Base-by-base conservation (phyloP, 2,329 filamentous ascomycete species). In the Pseudocercospora vitis region DNA sequence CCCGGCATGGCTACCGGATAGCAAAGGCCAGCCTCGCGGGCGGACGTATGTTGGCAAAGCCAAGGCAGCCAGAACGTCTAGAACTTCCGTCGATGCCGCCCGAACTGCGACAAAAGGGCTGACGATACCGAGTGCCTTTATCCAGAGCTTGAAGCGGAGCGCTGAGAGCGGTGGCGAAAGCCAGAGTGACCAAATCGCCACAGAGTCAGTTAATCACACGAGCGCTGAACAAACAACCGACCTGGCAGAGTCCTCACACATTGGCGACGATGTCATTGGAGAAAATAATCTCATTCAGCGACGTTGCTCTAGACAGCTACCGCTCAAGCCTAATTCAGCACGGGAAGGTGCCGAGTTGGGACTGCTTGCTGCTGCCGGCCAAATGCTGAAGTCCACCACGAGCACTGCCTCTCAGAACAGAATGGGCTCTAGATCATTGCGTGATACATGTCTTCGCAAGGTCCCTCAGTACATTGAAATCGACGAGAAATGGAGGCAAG, bases 381-480 rank as follows among this genome's bases (percentile, higher is more conserved):
- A 31, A 19, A 39, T 58, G 12, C 23, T 58, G 4, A 24, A 16
- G 2, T 12, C 19, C 19, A 58, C 56, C 9, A 21, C 31, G n/a
- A 4, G 4, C 7, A 11, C 23, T 7, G 23, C 50, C 37, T 12
- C 7, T 14, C 11, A 62, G 48, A 61, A 66, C 44, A 46, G 37
- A 7, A 63, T 55, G 6, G 74, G 74, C 14, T 64, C 71, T 3
- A 57, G 69, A 8, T 73, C 72, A 2, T 63, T 77, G 6, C 63
- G 72, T 52, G 59, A 60, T 6, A 68, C 67, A 3, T 76, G 74
- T 49, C 56, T 77, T 24, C 66, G 68, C 9, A 67, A 68, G 45
- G 63, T 77, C 9, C 73, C 74, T 0, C 63, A 63, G 9, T 74
- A 75, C 39, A 73, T 77, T 24, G 68, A 66, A 23, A 58, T 71